A percentile compares a stretch with the other conserved stretches of the same genome.
These are phyloP conservation scores for Talaromyces verruculosus DNA, from an alignment of 2,329 filamentous ascomycete genomes.

Conservation along the genomic window DNA sequence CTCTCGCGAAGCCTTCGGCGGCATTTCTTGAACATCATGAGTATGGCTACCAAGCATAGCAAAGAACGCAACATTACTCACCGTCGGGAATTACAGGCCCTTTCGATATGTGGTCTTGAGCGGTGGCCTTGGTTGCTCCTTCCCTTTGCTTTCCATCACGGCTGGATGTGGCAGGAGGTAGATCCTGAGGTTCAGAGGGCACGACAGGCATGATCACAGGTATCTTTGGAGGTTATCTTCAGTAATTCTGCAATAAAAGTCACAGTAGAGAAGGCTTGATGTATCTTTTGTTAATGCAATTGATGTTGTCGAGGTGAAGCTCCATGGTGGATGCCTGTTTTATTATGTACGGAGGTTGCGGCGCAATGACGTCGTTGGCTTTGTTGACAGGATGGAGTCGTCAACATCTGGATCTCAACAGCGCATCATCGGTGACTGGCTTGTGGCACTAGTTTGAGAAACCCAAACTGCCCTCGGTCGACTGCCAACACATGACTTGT, in stretches of 20 bases:
- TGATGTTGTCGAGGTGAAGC: neutral
- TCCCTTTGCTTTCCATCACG: constrained; percentile 36
- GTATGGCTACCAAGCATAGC: neutral
- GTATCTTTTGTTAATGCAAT: neutral
- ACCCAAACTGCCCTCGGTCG: neutral
- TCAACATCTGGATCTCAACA: neutral
- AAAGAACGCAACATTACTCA: constrained; percentile 27
- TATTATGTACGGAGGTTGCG: neutral
- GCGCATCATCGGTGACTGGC: neutral
- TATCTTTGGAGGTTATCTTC: neutral
- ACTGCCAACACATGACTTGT: neutral
- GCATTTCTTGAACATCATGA: constrained; percentile 36
- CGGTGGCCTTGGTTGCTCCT: constrained; percentile 36
- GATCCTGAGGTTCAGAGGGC: constrained; percentile 28
- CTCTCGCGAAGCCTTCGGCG: constrained; percentile 57
- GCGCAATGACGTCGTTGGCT: constrained; percentile 17
- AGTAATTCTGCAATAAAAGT: neutral
- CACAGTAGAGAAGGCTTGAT: neutral
- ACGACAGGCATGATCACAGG: constrained; percentile 33
- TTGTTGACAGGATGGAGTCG: constrained; percentile 24
- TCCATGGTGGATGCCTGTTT: neutral
- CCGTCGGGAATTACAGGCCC: constrained; percentile 48
- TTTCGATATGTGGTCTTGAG: constrained; percentile 41
- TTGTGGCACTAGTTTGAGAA: neutral
- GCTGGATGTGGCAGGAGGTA: constrained; percentile 17